Percentiles rank a stretch among this genome's conserved stretches.
Evolutionary conservation across 1,284 basidiomycete species (phyloP).

Genomic region (Malassezia equina): DNA sequence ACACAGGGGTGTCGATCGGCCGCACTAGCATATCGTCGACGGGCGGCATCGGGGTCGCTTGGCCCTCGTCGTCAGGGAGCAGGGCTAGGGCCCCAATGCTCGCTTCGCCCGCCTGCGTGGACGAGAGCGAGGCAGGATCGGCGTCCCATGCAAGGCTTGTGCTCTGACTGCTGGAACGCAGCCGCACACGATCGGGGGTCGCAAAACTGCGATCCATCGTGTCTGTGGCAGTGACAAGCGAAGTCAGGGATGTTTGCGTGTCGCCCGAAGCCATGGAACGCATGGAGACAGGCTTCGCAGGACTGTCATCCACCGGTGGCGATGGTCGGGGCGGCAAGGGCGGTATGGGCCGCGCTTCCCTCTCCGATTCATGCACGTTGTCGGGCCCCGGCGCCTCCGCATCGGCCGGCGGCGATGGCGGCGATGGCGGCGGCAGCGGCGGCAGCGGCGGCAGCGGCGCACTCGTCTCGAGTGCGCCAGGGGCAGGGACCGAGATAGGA

Average conservation of each 20-base stretch:
- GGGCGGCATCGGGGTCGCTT: neutral
- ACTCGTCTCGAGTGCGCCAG: neutral
- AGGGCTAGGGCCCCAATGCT: neutral
- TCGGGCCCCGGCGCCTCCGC: neutral
- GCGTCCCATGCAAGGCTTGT: neutral
- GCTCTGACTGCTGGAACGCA: neutral
- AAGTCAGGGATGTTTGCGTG: neutral
- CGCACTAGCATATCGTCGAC: neutral
- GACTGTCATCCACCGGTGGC: neutral
- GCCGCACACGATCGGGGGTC: neutral
- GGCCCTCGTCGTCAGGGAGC: neutral
- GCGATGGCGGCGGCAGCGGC: neutral
- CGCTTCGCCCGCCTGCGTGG: neutral
- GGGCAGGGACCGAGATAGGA: neutral
- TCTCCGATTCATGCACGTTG: neutral
- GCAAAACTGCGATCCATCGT: neutral
- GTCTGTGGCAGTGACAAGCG: constrained; percentile 1
- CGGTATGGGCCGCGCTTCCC: neutral
- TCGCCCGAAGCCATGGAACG: neutral
- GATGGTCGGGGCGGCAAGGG: neutral
- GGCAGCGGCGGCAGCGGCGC: neutral
- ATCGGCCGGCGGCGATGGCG: neutral
- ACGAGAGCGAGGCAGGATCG: neutral
- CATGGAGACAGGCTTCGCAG: neutral
- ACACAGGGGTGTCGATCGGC: neutral